Base-by-base conservation (phyloP, 306 rosid species). In the Castanea crenata region DNA sequence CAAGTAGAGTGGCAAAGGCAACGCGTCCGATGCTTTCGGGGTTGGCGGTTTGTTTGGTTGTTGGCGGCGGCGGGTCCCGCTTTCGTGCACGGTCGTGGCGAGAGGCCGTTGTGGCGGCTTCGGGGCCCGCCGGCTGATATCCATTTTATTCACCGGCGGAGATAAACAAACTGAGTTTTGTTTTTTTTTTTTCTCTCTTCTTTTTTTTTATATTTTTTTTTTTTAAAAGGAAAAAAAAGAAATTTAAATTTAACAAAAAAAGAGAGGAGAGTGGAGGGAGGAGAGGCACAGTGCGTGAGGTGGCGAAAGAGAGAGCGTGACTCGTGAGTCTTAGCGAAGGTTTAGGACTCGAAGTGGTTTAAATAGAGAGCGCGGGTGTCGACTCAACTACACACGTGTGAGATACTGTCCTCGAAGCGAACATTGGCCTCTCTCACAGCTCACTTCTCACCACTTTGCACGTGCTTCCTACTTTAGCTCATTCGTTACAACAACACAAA, bases 1-100 rank as follows among this genome's bases (percentile, higher is more conserved):
- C 1, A 88, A 82, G 76, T 88, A 88, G 0, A 90, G 82, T 0
- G 94, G 94, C 16, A 90, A 84, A 8, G 94, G 94, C 3, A 90
- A 82, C 0, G 94, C 94, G 61, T 90, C 94, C 12, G 94, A 90
- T 3, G 94, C 94, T 34, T 86, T 90, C 0, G 88, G 90, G 0
- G 80, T 2, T 0, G 84, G 8, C 29, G 57, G 34, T 12, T 35
- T 59, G 57, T 61, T 15, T 51, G 11, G 21, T 10, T 38, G 73
- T 4, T 18, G 15, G 34, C 11, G 44, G 8, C 16, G 32, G 35
- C 41, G 78, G 16, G 23, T 12, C 54, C 32, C 55, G 4, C 2
- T 55, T 55, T 29, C 71, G 5, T 18, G 52, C 1, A 7, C 29
- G 20, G 68, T 6, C 7, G 56, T 1, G 46, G 11, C 2, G 12